Evolutionary conservation across 495 filamentous ascomycete genomes (phyloP), one percentile per base, ranked within the genome.

Genomic region (Talaromyces trachyspermus): DNA sequence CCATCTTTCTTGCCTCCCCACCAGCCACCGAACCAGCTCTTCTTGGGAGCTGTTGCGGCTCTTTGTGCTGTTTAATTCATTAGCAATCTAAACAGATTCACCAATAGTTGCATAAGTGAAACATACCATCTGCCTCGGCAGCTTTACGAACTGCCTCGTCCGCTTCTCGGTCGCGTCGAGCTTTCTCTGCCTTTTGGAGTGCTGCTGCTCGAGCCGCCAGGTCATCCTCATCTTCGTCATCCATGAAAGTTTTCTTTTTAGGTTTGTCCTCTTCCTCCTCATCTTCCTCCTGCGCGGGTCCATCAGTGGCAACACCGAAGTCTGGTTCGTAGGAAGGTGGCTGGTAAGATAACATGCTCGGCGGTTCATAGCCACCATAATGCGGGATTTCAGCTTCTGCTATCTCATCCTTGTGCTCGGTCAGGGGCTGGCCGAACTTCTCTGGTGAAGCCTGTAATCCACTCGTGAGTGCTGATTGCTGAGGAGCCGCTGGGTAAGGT

Each of bases 21-120:
- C 91, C 90, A 95, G 48, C 86, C 80, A 39, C 77, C 75, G 38
- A 95, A 84, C 88, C 90, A 96, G 38, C 86, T 82, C 59, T 86
- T 85, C 70, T 89, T 91, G 24, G 59, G 50, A 5, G 62, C 42
- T 33, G n/a, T n/a, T n/a, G 59, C 50, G 23, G 53, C 57, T 48
- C 55, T 67, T 49, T 76, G 67, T 40, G 68, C 72, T 78, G 46
- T 39, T 49, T 37, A 22, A 36, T 53, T 37, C 35, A 50, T 68
- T 58, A 66, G 55, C 54, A 44, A 15, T 17, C 19, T 12, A 27
- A 26, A 30, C 20, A 41, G 9, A 27, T n/a, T 14, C 54, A 49
- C n/a, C 17, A 53, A 9, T n/a, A 20, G 3, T 46, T 35, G 18
- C 9, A 23, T 1, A 3, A 14, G 6, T 11, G 10, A 23, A 33